phyloP scores from a whole-genome alignment of 768 basidiomycete genomes.

The Pleurotus tuber-regium region DNA sequence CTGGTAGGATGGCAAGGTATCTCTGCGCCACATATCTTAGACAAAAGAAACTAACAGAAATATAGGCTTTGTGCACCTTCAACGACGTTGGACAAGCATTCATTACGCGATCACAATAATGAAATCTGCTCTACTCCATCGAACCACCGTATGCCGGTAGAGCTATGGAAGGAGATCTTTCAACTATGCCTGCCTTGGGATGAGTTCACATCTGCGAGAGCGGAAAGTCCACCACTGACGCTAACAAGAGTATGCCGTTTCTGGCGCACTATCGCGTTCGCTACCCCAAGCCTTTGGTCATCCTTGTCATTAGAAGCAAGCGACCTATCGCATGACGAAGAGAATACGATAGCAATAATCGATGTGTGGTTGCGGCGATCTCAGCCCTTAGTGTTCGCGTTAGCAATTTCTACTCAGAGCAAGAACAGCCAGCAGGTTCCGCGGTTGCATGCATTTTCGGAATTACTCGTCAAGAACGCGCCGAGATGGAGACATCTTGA shows the following conservation, averaged over 20 bases:
- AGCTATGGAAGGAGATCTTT: conserved; percentile 8
- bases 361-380: conserved; percentile 1
- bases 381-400: background rate
- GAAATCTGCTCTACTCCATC: background rate
- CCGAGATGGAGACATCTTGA: background rate
- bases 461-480: background rate
- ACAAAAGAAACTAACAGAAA: too few species aligned
- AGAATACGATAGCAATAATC: background rate
- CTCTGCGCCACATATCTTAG: too few species aligned
- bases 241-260: conserved; percentile 1
- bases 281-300: conserved; percentile 5
- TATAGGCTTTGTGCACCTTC: too few species aligned
- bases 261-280: background rate
- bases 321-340: background rate
- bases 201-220: background rate
- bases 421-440: background rate
- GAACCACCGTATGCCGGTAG: background rate
- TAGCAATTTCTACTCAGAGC: background rate
- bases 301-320: background rate
- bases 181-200: background rate
- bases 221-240: background rate
- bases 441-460: background rate
- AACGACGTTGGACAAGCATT: background rate
- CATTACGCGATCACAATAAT: background rate
- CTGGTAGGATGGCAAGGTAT: too few species aligned